Evolutionary conservation across 1,284 basidiomycete genomes (phyloP), one percentile per base, ranked within the genome.

Genomic region (Gomphus sp.): DNA sequence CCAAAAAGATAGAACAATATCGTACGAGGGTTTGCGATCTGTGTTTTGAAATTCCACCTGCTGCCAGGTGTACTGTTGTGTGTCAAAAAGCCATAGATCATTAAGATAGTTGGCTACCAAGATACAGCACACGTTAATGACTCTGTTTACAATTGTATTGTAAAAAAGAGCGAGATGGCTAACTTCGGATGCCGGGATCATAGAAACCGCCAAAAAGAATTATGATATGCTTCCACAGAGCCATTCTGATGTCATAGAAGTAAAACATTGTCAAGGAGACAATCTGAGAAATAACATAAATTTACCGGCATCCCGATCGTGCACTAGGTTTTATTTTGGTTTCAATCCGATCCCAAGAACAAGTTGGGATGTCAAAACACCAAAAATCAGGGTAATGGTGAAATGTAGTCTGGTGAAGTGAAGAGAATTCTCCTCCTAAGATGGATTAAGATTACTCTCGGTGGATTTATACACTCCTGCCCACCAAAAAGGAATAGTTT

Each of bases 361-460:
- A 89, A 0, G 81, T 84, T 2, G 75, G 63, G 37, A 91, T 80
- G 64, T 91, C 87, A 64, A 92, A 91, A 51, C 79, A 79, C 88
- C 88, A 91, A 66, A 94, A 85, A 66, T 95, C 91, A 47, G 90
- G 82, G 68, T 94, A 97, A 67, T 96, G 93, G 64, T 95, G 91
- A 71, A 96, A 96, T 0, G 84, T 85, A 34, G 86, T 93, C 70
- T 96, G 93, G 62, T 91, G 81, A 4, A 91, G 72, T 0, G 89
- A 90, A 0, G 92, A 93, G 65, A 91, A 93, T 70, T 93, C 91
- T 11, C 91, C 91, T 25, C 88, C 86, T 87, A 61, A 58, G 31
- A n/a, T 22, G 52, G 49, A 55, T 55, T 22, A 16, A 56, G 52
- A 25, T 6, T 45, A 8, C 34, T 31, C 18, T 6, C 25, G 36